These are phyloP conservation scores for Priceomyces haplophilus DNA, from an alignment of 805 yeast genomes.

Conservation along the genomic window DNA sequence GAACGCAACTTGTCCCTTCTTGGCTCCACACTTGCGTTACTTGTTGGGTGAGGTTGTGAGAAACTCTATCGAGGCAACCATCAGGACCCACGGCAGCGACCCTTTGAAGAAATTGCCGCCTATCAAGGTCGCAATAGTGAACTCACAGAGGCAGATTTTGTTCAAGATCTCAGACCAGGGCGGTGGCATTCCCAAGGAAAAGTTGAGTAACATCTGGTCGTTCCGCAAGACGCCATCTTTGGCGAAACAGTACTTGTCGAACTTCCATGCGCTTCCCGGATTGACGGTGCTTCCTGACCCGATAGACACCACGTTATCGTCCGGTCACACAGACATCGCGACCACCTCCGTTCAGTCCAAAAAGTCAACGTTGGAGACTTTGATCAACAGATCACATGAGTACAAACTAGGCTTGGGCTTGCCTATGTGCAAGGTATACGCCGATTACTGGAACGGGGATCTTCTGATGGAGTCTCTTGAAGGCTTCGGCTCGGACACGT, in stretches of 20 bases:
- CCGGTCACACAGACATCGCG: no score
- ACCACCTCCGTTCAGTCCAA: slow-evolving; percentile 27
- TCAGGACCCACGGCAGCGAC: slow-evolving; percentile 33
- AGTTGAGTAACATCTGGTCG: slow-evolving; percentile 73
- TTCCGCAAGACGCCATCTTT: slow-evolving; percentile 70
- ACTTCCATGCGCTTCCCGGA: slow-evolving; percentile 71
- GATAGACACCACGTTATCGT: no score
- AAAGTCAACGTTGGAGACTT: slow-evolving; percentile 55
- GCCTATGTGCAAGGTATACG: slow-evolving; percentile 89
- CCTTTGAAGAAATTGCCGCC: slow-evolving; percentile 54
- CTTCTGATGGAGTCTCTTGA: slow-evolving; percentile 77
- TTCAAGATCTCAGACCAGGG: slow-evolving; percentile 87
- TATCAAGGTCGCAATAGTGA: slow-evolving; percentile 69
- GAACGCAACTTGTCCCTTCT: slow-evolving; percentile 70
- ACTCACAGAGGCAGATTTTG: slow-evolving; percentile 61
- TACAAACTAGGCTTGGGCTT: slow-evolving; percentile 81
- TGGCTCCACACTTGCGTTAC: slow-evolving; percentile 83
- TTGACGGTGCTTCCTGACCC: slow-evolving; percentile 44
- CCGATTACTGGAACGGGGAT: slow-evolving; percentile 96
- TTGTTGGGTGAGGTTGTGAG: slow-evolving; percentile 83
- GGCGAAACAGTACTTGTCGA: slow-evolving; percentile 56
- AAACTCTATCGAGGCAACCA: slow-evolving; percentile 81
- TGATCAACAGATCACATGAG: slow-evolving; percentile 71
- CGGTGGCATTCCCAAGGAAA: slow-evolving; percentile 71
- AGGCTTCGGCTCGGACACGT: slow-evolving; percentile 91